A percentile compares a stretch with the other conserved stretches of the same genome.
These are phyloP conservation scores for Hirsutella rhossiliensis DNA, from an alignment of 2,329 filamentous ascomycete genomes.

Conservation along the genomic window DNA sequence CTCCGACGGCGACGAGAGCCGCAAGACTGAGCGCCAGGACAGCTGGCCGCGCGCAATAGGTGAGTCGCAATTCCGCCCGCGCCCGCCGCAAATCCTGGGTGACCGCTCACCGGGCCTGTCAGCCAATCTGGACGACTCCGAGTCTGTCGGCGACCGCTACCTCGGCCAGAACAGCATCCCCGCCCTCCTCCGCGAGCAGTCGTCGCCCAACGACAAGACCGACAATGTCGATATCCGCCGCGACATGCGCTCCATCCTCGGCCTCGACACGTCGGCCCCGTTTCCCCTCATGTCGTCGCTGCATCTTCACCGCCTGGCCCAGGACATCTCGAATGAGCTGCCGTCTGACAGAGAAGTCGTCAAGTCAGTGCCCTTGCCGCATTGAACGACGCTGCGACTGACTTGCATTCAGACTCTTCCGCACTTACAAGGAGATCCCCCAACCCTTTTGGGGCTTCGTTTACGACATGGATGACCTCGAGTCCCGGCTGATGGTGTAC, in stretches of 20 bases:
- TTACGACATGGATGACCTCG: slow-evolving; percentile 53
- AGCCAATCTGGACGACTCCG: slow-evolving; percentile 39
- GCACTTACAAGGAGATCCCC: slow-evolving; percentile 54
- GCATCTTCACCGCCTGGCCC: slow-evolving; percentile 46
- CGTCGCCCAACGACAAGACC: slow-evolving; percentile 37
- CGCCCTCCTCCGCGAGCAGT: slow-evolving; percentile 50
- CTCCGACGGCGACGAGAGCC: slow-evolving; percentile 16
- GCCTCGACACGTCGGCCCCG: slow-evolving; percentile 52
- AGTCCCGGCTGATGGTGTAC: slow-evolving; percentile 52
- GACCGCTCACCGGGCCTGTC: slow-evolving; percentile 11
- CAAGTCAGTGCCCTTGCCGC: slow-evolving; percentile 35
- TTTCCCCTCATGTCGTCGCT: slow-evolving; percentile 55
- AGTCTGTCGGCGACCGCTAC: slow-evolving; percentile 46
- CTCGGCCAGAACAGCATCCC: slow-evolving; percentile 58
- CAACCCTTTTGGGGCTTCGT: slow-evolving; percentile 59
- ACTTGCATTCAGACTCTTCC: slow-evolving; percentile 37
- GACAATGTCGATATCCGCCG: slow-evolving; percentile 45
- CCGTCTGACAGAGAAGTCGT: slow-evolving; percentile 55
- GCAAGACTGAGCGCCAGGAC: slow-evolving; percentile 23
- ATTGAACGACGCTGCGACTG: neutral
- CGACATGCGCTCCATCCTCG: slow-evolving; percentile 55
- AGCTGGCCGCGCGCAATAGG: slow-evolving; percentile 31
- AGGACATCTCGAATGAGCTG: slow-evolving; percentile 48
- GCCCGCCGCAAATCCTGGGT: neutral
- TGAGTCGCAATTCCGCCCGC: slow-evolving; percentile 8